These are phyloP conservation scores for Colletotrichum sp. DNA, from an alignment of 2,329 filamentous ascomycete species.

Conservation along the genomic window DNA sequence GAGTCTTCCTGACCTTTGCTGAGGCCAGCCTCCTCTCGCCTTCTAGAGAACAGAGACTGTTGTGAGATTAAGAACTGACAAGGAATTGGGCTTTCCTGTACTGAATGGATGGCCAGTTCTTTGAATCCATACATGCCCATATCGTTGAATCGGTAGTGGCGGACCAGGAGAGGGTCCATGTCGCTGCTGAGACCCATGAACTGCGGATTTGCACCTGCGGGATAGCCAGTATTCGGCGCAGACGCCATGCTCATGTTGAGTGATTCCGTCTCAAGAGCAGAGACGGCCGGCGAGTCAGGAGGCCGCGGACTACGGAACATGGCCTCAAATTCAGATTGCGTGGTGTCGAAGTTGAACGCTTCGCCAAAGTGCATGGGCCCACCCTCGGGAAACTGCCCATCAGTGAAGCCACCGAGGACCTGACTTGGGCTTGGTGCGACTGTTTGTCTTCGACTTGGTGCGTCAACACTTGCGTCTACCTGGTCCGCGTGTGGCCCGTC, in stretches of 20 bases:
- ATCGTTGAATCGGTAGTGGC: conserved; percentile 13
- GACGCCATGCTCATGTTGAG: background rate
- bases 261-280: background rate
- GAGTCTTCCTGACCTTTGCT: background rate
- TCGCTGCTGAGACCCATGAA: conserved; percentile 15
- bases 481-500: background rate
- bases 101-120: conserved; percentile 24
- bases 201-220: background rate
- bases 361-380: background rate
- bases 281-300: background rate
- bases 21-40: conserved; percentile 18
- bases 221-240: background rate
- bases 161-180: conserved; percentile 24
- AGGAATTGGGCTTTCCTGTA: conserved; percentile 8
- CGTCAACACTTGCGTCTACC: background rate
- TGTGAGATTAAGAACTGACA: conserved; percentile 22
- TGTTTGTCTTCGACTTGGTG: background rate
- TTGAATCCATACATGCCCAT: conserved; percentile 24
- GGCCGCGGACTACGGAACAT: conserved; percentile 1
- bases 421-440: background rate
- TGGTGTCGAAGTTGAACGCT: conserved; percentile 7
- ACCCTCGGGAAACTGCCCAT: background rate
- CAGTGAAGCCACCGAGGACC: too few relatives aligned
- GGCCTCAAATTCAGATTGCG: conserved; percentile 11
- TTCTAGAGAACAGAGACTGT: conserved; percentile 15